Base-by-base conservation (phyloP, 2,329 filamentous ascomycete genomes). In the Cytospora leucostoma region DNA sequence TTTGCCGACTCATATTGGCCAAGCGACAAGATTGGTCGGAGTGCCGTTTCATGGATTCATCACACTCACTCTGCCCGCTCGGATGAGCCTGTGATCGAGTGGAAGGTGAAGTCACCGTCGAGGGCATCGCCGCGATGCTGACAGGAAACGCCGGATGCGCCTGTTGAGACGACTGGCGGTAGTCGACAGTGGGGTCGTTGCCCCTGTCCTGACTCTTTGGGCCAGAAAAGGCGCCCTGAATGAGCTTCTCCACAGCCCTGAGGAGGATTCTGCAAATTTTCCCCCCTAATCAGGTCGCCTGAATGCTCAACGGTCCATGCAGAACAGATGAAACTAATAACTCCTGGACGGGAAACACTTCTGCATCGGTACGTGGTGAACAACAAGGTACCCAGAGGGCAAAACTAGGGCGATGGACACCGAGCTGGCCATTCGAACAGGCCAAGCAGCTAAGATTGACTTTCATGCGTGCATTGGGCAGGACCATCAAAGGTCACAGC, bases 281-380 rank as follows among this genome's bases (percentile, higher is more conserved):
- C 55, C 55, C 52, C 55, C 52, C 54, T 32, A 35, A 33, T 33
- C 52, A 37, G 19, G 27, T 27, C 27, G 27, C 27, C 27, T 27
- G 27, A 33, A 21, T 38, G 33, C 54, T 55, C 32, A 49, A 63
- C 54, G 32, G 47, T 54, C 58, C 61, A 44, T 63, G 61, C 61
- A 56, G 51, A 56, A 51, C 7, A 40, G 32, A 49, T 57, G 6
- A 59, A 38, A 54, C n/a, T 33, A 21, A 49, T 35, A 64, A 37
- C 35, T n/a, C 44, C 50, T 7, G 33, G 35, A 37, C 40, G 51
- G 49, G 33, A 56, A 35, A 8, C 40, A 50, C n/a, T 11, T n/a
- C 17, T 37, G 12, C 50, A 32, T 35, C 51, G 21, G 49, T n/a
- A 38, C 15, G 19, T 17, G 44, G 53, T 57, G 12, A 49, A 56